phyloP scores from a whole-genome alignment of 2,329 filamentous ascomycete genomes.

The Curvularia hawaiiensis region DNA sequence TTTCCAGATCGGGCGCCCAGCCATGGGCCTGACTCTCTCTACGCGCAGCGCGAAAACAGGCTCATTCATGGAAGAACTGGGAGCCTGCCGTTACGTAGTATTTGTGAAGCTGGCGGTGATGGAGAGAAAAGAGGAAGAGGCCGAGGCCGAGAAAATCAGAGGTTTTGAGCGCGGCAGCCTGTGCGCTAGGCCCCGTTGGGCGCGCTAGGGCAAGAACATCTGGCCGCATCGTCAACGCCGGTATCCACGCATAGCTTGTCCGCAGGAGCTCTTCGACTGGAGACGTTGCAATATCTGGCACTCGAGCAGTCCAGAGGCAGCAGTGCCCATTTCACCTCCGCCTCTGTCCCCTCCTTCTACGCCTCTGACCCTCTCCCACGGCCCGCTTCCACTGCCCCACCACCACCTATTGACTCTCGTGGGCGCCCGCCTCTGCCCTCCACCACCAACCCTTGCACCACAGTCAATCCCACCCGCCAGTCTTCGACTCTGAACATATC shows the following conservation, averaged over 20 bases:
- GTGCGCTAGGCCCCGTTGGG: slow-evolving; percentile 31
- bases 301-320: slow-evolving; percentile 17
- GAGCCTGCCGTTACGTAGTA: slow-evolving; percentile 66
- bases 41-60: slow-evolving; percentile 73
- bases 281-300: slow-evolving; percentile 31
- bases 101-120: slow-evolving; percentile 61
- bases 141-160: slow-evolving; percentile 36
- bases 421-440: slow-evolving; percentile 36
- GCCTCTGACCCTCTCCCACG: slow-evolving; percentile 6
- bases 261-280: slow-evolving; percentile 21
- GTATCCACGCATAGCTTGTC: slow-evolving; percentile 14
- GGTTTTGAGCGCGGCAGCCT: slow-evolving; percentile 27
- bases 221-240: slow-evolving; percentile 17
- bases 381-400: slow-evolving; percentile 30
- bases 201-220: slow-evolving; percentile 22
- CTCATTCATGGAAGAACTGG: slow-evolving; percentile 53
- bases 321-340: slow-evolving; percentile 13
- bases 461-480: slow-evolving; percentile 14
- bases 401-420: slow-evolving; percentile 31
- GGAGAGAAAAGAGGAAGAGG: slow-evolving; percentile 49
- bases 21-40: slow-evolving; percentile 67
- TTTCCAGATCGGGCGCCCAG: slow-evolving; percentile 74
- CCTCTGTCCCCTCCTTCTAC: slow-evolving; percentile 10
- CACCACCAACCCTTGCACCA: slow-evolving; percentile 27
- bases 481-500: background rate